phyloP scores from a whole-genome alignment of 2,329 filamentous ascomycete species.

The Microcyclosporella mali region DNA sequence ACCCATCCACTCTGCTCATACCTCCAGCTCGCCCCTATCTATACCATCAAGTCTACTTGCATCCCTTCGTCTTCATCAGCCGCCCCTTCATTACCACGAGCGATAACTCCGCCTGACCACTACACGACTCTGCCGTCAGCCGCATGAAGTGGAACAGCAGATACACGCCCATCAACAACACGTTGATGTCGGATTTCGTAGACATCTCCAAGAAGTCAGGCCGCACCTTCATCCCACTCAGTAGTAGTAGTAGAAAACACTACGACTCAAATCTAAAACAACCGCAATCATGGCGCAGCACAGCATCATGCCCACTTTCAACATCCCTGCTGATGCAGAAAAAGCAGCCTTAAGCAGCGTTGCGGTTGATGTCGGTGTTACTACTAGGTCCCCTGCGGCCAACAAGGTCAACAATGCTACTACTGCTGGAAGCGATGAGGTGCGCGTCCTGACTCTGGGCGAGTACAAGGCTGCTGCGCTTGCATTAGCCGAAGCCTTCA shows the following conservation, averaged over 20 bases:
- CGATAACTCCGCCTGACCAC: neutral
- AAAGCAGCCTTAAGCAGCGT: constrained; percentile 35
- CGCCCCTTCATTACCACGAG: neutral
- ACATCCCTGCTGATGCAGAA: constrained; percentile 8
- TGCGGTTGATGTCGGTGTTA: constrained; percentile 6
- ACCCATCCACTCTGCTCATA: neutral
- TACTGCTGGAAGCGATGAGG: constrained; percentile 39
- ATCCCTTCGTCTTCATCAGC: neutral
- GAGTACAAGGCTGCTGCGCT: constrained; percentile 67
- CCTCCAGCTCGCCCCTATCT: neutral
- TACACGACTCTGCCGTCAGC: neutral
- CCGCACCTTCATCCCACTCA: constrained; percentile 42
- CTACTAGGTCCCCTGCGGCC: neutral
- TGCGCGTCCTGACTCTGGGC: constrained; percentile 58
- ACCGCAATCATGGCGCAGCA: constrained; percentile 35
- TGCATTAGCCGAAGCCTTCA: constrained; percentile 72
- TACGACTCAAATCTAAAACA: constrained; percentile 33
- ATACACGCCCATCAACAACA: constrained; percentile 7
- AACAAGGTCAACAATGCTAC: neutral
- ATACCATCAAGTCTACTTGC: neutral
- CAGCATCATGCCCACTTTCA: no score
- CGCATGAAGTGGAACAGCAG: constrained; percentile 7
- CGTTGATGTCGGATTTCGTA: constrained; percentile 32
- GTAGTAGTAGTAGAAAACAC: constrained; percentile 35
- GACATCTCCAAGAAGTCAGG: constrained; percentile 41